These are phyloP conservation scores for Austroboletus niveus DNA, from an alignment of 1,284 basidiomycete species.

Conservation along the genomic window DNA sequence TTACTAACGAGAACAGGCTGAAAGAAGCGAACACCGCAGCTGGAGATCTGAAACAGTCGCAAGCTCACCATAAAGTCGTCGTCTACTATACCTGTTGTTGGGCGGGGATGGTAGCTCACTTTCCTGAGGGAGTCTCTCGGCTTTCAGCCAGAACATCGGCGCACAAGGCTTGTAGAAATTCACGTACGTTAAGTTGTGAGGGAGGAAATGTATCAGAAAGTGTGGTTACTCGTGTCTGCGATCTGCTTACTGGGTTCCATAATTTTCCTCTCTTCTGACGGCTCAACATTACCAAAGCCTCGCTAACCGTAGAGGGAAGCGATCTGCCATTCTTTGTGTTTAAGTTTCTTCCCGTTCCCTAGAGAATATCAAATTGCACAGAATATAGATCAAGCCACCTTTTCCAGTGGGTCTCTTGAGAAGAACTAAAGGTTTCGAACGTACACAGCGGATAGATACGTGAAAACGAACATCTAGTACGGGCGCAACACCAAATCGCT, in stretches of 20 bases:
- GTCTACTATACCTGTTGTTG: conserved; percentile 47
- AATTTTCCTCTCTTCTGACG: conserved; percentile 18
- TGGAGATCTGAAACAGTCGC: background rate
- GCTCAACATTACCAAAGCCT: conserved; percentile 51
- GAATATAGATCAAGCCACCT: conserved; percentile 29
- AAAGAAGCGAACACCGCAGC: conserved; percentile 34
- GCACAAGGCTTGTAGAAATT: no score
- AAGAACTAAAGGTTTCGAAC: conserved; percentile 34
- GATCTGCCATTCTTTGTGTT: conserved; percentile 29
- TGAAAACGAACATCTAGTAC: no score
- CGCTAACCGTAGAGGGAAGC: conserved; percentile 29
- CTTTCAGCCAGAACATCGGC: no score
- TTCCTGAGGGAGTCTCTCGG: no score
- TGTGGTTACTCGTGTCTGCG: no score
- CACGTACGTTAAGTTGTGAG: no score
- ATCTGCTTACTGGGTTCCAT: no score
- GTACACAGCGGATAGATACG: no score
- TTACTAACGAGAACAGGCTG: conserved; percentile 74
- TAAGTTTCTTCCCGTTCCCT: conserved; percentile 58
- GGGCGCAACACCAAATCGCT: no score
- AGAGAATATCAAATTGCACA: conserved; percentile 29
- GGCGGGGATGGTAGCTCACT: no score
- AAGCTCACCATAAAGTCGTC: conserved; percentile 61
- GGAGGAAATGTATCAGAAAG: no score
- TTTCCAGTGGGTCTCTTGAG: conserved; percentile 62